Percentiles rank a stretch among this genome's conserved stretches.
Evolutionary conservation across 2,329 filamentous ascomycete species (phyloP).

Genomic region (Trematosphaeria pertusa): DNA sequence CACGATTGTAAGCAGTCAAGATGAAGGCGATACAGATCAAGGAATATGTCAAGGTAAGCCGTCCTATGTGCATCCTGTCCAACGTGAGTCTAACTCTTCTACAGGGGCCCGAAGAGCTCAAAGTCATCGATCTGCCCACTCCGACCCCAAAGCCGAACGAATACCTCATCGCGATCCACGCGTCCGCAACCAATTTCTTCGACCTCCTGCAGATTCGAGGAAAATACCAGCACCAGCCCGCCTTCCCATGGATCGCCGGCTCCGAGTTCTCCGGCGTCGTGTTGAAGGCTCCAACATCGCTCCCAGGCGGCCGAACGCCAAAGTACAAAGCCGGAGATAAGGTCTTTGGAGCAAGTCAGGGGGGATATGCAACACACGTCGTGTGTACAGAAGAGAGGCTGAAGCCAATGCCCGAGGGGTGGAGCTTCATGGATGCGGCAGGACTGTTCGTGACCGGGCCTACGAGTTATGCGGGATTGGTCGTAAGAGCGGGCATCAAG

Average conservation of each 20-base stretch:
- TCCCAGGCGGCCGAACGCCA: slow-evolving; percentile 52
- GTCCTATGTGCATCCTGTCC: slow-evolving; percentile 20
- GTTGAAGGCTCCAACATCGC: slow-evolving; percentile 66
- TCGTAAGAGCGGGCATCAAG: slow-evolving; percentile 77
- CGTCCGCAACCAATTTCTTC: slow-evolving; percentile 94
- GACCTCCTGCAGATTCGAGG: slow-evolving; percentile 94
- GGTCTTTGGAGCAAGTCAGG: slow-evolving; percentile 87
- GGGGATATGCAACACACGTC: slow-evolving; percentile 82
- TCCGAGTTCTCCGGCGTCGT: slow-evolving; percentile 86
- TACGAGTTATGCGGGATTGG: slow-evolving; percentile 84
- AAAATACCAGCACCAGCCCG: slow-evolving; percentile 92
- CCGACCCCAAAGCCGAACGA: slow-evolving; percentile 74
- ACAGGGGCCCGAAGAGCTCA: slow-evolving; percentile 80
- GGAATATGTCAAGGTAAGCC: slow-evolving; percentile 73
- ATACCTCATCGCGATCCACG: slow-evolving; percentile 87
- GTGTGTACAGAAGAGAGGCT: slow-evolving; percentile 71
- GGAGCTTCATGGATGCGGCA: slow-evolving; percentile 84
- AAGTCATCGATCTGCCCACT: slow-evolving; percentile 75
- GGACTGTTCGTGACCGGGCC: slow-evolving; percentile 92
- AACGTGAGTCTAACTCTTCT: slow-evolving; percentile 6
- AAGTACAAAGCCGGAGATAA: slow-evolving; percentile 79
- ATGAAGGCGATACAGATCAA: slow-evolving; percentile 80
- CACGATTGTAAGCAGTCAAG: too few relatives aligned
- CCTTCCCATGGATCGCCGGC: slow-evolving; percentile 86
- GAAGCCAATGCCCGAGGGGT: slow-evolving; percentile 77